Conservation (phyloP, 108 stramenopile genomes). For the Nannochloropsis granulata region DNA sequence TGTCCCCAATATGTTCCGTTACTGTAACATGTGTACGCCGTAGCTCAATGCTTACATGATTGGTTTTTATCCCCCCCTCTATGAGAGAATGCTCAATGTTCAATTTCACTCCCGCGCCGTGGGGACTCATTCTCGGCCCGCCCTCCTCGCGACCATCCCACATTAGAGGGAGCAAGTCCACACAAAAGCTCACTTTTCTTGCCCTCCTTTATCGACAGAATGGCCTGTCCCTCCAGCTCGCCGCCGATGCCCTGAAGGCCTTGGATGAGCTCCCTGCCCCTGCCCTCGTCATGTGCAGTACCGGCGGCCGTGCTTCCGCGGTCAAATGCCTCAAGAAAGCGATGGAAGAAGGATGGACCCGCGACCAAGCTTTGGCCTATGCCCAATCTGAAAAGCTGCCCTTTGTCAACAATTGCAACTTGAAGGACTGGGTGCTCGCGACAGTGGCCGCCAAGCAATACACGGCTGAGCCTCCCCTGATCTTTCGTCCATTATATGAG, state of each 20-base stretch:
- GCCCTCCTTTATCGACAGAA: neutral
- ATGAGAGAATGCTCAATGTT: no score
- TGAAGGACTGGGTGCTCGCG: neutral
- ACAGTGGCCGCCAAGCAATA: neutral
- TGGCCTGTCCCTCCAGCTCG: neutral
- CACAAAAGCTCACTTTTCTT: neutral
- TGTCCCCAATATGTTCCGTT: no score
- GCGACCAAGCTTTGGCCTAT: neutral
- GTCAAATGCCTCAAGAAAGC: neutral
- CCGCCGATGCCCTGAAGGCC: neutral
- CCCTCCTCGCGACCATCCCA: no score
- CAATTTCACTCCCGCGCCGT: no score
- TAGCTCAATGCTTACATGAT: no score
- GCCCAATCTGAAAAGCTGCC: neutral
- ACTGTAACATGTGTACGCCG: no score
- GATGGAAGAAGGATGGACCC: neutral
- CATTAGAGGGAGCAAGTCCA: no score
- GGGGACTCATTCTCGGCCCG: no score
- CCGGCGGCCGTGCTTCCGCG: neutral
- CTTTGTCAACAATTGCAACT: neutral
- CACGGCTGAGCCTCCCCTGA: neutral
- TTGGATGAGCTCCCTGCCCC: neutral
- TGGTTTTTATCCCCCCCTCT: no score
- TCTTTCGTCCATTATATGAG: slow-evolving; percentile 63
- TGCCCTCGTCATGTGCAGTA: neutral